Evolutionary conservation across 2,329 filamentous ascomycete species (phyloP), one percentile per base, ranked within the genome.

Genomic region (Aspergillus eucalypticola): DNA sequence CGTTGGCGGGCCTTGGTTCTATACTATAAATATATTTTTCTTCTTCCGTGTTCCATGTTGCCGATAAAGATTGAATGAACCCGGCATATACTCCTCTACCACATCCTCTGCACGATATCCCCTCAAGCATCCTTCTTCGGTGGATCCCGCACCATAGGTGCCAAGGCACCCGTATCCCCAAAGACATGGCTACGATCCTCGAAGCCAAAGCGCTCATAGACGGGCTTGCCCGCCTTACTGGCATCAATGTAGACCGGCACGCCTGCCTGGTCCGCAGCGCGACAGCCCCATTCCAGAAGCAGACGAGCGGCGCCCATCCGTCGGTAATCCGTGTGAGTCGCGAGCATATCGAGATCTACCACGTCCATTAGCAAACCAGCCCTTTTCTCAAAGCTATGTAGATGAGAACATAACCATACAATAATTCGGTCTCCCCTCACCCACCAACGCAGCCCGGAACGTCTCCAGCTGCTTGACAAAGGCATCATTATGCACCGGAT

Each of bases 401-500:
- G 25, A 27, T 1, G 25, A 27, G 23, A 23, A 23, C 23, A 23
- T 23, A 6, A 21, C 52, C 46, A 6, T 50, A 74, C 71, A 74
- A 29, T 69, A 73, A 64, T 72, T 62, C 46, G 64, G 67, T 52
- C 54, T 29, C 11, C 38, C 38, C 17, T 60, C 66, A 2, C 69
- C 69, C 56, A 73, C 66, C n/a, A 73, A 60, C 3, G 56, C 63
- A 35, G 39, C 42, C 8, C 72, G 60, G 32, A 66, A 63, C 7
- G 23, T 41, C 21, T 73, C 71, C 38, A 69, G n/a, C 11, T 19
- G 29, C 7, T 41, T 50, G 17, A 72, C 69, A 10, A 73, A 64
- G 1, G 15, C 29, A 21, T 66, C 61, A 41, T 66, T 69, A 17
- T 55, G 60, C 2, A 56, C 54, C 3, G 32, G 39, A 25, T 68